Percentiles rank a stretch among this genome's conserved stretches.
Evolutionary conservation across 768 basidiomycete species (phyloP).

Genomic region (Suillus occidentalis): DNA sequence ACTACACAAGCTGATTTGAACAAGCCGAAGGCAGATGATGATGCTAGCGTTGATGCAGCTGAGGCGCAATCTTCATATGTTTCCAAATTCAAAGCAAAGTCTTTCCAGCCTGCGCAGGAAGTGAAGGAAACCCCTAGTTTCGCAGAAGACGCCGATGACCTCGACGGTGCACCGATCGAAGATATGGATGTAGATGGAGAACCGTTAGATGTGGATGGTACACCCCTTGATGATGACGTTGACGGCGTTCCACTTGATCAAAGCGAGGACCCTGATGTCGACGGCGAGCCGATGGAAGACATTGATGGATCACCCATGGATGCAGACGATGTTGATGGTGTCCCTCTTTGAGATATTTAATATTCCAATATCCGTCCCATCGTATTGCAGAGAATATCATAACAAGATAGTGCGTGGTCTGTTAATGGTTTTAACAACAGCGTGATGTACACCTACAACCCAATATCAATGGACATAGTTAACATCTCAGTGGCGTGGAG

Average conservation of each 20-base stretch:
- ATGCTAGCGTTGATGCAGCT: conserved; percentile 13
- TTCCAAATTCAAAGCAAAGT: conserved; percentile 74
- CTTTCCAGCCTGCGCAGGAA: conserved; percentile 70
- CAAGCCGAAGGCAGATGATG: conserved; percentile 27
- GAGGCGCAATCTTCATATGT: conserved; percentile 38
- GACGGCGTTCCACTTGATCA: conserved; percentile 40
- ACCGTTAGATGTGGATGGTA: conserved; percentile 36
- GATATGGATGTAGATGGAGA: conserved; percentile 50
- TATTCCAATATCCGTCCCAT: conserved; percentile 1
- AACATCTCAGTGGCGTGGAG: conserved; percentile 1
- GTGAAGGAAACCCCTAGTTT: conserved; percentile 26
- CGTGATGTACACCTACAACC: neutral
- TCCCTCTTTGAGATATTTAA: neutral
- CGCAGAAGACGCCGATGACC: conserved; percentile 42
- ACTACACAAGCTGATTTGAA: conserved; percentile 31
- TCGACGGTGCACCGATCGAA: conserved; percentile 54
- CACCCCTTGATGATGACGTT: conserved; percentile 36
- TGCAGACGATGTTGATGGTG: conserved; percentile 15
- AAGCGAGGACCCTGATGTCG: conserved; percentile 17
- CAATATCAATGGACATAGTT: neutral
- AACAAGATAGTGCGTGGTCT: conserved; percentile 1
- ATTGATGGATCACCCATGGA: conserved; percentile 42
- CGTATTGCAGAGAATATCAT: conserved; percentile 1
- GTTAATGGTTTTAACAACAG: neutral
- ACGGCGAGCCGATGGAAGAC: conserved; percentile 32